Base-by-base conservation (phyloP, 805 yeast genomes). In the Monosporozyma yasuniensis region DNA sequence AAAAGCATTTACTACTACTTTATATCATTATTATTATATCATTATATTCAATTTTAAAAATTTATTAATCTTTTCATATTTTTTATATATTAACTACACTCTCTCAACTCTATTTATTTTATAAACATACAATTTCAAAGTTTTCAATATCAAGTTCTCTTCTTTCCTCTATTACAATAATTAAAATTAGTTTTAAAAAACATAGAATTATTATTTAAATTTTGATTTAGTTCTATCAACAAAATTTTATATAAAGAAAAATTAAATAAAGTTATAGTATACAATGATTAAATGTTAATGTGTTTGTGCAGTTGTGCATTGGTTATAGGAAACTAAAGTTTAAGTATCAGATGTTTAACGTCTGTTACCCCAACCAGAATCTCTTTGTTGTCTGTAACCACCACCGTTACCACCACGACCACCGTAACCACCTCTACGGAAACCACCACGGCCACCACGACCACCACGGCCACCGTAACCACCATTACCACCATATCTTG, bases 401-500 rank as follows among this genome's bases (percentile, higher is more conserved):
- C 71, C 64, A 41, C 76, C 72, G 57, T 64, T 56, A 58, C 72
- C 73, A 57, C 69, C 55, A 42, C 72, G 64, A 47, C 71, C 64
- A 50, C 70, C 65, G 51, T 66, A 57, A 56, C 73, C 67, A 46
- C 66, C 61, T 50, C 78, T 73, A 55, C 77, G 72, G 45, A 70
- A 64, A 42, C 74, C 67, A 54, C 76, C 69, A 50, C 74, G 66
- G 49, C 75, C 69, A 50, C 72, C 58, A 42, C 81, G 72, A 53
- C 86, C 78, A 42, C 79, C 65, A 44, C 78, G 64, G 44, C 75
- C 61, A 18, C 78, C 67, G 51, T 81, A 72, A 49, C 79, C 66
- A 42, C 80, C 68, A 47, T 87, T 78, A 54, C 84, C 74, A 47
- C 83, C 78, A 49, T 79, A 71, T 52, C 80, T 72, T 54, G 81